Evolutionary conservation across 768 basidiomycete genomes (phyloP).

Genomic region (Asterophora lycoperdoides): DNA sequence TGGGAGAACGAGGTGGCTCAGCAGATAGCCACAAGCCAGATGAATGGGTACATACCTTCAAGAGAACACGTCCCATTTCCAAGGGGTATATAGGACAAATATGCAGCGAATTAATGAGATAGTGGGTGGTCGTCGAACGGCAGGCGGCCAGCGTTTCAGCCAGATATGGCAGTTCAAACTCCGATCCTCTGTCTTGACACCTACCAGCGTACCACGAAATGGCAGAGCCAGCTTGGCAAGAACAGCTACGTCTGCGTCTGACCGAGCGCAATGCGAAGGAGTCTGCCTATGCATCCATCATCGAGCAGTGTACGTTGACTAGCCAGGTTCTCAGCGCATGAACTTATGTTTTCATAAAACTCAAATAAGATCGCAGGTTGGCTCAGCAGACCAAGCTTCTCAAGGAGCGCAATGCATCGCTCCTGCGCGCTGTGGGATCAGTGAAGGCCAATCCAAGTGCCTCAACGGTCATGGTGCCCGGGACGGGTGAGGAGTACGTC

Average conservation of each 20-base stretch:
- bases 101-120: conserved; percentile 18
- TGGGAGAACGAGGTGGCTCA: conserved; percentile 2
- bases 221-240: conserved; percentile 85
- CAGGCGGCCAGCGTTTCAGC: conserved; percentile 17
- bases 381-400: conserved; percentile 89
- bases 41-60: conserved; percentile 54
- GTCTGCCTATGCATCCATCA: conserved; percentile 75
- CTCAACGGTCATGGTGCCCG: conserved; percentile 58
- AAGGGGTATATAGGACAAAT: conserved; percentile 19
- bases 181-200: conserved; percentile 29
- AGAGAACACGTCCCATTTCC: conserved; percentile 78
- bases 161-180: conserved; percentile 38
- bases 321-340: background rate
- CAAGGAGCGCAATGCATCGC: conserved; percentile 87
- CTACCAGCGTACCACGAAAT: conserved; percentile 47
- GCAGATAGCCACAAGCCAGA: background rate
- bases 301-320: conserved; percentile 81
- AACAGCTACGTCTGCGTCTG: conserved; percentile 72
- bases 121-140: conserved; percentile 17
- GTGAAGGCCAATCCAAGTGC: conserved; percentile 60
- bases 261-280: conserved; percentile 81
- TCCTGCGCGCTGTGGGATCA: conserved; percentile 78
- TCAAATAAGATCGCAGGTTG: conserved; percentile 72
- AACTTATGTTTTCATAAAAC: conserved; percentile 4
- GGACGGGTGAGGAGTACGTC: conserved; percentile 64